Evolutionary conservation across 139 green algal species (phyloP), one percentile per base, ranked within the genome.

Genomic region (Dunaliella sp.): DNA sequence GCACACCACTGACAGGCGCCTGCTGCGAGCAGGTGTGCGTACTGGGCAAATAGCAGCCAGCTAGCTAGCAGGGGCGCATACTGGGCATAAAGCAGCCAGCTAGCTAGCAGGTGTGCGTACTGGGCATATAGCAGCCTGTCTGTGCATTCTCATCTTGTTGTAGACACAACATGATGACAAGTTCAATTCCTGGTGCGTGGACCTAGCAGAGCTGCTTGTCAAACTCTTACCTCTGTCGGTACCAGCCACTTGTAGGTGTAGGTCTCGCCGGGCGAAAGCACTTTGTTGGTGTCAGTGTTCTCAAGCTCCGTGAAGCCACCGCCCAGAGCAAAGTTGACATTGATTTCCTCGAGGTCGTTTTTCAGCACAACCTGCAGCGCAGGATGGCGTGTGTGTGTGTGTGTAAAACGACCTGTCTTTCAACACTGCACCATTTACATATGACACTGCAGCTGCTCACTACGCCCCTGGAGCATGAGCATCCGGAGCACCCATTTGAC

Each of bases 211-310:
- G 3, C 2, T 33, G 28, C 22, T 33, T 78, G n/a, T 32, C 73
- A 32, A 12, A 32, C 73, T 32, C 79, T 87, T 82, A 92, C 89
- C 87, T 92, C 85, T 0, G 32, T 0, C 35, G 75, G n/a, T 35
- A 86, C 73, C 26, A 85, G 24, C 59, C 82, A 85, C 2, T 25
- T 32, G 83, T 86, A 86, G 34, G 48, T 86, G 26, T 81, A 36
- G 7, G 35, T 81, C 34, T 81, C 32, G 1, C 83, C 83, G 1
- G 83, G 65, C 25, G 28, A 65, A 28, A 81, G 35, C 2, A 73
- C 1, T 33, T 25, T 31, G 26, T 73, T 73, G 36, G 57, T 35
- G 3, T 22, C 31, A 1, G 36, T 58, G 81, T 78, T 22, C 59
- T 22, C 33, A 16, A 87, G 75, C 37, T 72, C 30, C 31, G 83